Percentiles rank a stretch among this genome's conserved stretches.
These are phyloP conservation scores for Grosmannia clavigera DNA, from an alignment of 2,329 filamentous ascomycete species.

Conservation along the genomic window DNA sequence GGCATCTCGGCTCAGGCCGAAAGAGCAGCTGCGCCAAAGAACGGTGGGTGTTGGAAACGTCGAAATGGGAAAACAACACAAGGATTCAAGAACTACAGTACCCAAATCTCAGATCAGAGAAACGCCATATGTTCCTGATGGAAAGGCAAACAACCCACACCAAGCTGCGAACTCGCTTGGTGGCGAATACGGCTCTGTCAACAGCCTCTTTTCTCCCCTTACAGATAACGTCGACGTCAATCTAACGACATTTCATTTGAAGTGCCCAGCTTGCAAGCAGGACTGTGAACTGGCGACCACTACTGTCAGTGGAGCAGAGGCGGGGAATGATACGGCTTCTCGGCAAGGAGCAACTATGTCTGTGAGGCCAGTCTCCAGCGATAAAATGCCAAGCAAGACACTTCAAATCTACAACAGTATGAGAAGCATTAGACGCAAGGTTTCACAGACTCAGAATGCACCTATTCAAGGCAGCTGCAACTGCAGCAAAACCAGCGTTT, in stretches of 20 bases:
- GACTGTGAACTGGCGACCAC: background rate
- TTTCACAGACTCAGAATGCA: background rate
- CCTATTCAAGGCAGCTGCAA: background rate
- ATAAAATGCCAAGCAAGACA: background rate
- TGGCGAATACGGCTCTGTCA: background rate
- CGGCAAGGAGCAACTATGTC: background rate
- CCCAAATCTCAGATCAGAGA: background rate
- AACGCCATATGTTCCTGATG: background rate
- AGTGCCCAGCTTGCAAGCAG: background rate
- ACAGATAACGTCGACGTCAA: background rate
- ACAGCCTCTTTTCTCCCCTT: background rate
- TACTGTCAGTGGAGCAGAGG: background rate
- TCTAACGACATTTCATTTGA: background rate
- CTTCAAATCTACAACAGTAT: slow-evolving; percentile 1
- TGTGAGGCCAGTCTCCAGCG: background rate
- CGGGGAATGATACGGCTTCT: background rate
- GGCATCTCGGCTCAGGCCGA: background rate
- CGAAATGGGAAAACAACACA: background rate
- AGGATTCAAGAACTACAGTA: background rate
- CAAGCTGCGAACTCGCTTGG: background rate
- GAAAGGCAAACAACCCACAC: background rate
- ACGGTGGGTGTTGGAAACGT: background rate
- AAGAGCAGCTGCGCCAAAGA: background rate
- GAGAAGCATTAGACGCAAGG: background rate
- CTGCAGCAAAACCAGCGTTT: background rate